These are phyloP conservation scores for Magnolia officinalis DNA, from an alignment of 164 flowering plant species.

Conservation along the genomic window DNA sequence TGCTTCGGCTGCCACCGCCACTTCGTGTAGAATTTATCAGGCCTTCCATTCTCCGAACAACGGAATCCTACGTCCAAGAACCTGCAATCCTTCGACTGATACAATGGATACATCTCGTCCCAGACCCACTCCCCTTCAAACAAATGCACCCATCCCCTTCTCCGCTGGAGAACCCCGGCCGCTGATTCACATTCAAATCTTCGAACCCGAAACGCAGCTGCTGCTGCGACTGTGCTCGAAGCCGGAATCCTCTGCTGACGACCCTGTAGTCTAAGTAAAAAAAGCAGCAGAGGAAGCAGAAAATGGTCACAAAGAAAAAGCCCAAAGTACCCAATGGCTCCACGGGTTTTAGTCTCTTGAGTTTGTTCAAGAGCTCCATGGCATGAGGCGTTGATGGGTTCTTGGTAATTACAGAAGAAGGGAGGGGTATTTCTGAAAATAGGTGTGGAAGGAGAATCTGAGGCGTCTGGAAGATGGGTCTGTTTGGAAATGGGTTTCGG, in stretches of 20 bases:
- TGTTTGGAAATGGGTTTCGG: background rate
- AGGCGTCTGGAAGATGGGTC: background rate
- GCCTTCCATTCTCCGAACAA: conserved; percentile 82
- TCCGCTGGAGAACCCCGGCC: conserved; percentile 33
- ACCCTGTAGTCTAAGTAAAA: conserved; percentile 63
- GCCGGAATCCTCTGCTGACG: conserved; percentile 32
- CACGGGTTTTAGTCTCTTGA: conserved; percentile 46
- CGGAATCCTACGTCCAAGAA: conserved; percentile 74
- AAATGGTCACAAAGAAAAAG: conserved; percentile 33
- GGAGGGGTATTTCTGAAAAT: background rate
- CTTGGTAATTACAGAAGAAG: background rate
- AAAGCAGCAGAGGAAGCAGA: conserved; percentile 47
- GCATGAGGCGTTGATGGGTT: background rate
- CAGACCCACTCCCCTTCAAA: conserved; percentile 84
- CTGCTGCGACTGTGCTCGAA: conserved; percentile 29
- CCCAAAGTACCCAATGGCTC: conserved; percentile 57
- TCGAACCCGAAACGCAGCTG: conserved; percentile 31
- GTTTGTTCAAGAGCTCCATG: conserved; percentile 37
- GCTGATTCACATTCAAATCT: background rate
- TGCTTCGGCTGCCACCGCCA: conserved; percentile 95
- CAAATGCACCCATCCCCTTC: conserved; percentile 45
- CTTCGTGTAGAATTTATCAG: conserved; percentile 66
- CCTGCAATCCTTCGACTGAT: conserved; percentile 50
- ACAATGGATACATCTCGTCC: conserved; percentile 81
- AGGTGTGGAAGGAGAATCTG: background rate